Conservation (phyloP, 2,329 filamentous ascomycete species). For the Neonectria neomacrospora region DNA sequence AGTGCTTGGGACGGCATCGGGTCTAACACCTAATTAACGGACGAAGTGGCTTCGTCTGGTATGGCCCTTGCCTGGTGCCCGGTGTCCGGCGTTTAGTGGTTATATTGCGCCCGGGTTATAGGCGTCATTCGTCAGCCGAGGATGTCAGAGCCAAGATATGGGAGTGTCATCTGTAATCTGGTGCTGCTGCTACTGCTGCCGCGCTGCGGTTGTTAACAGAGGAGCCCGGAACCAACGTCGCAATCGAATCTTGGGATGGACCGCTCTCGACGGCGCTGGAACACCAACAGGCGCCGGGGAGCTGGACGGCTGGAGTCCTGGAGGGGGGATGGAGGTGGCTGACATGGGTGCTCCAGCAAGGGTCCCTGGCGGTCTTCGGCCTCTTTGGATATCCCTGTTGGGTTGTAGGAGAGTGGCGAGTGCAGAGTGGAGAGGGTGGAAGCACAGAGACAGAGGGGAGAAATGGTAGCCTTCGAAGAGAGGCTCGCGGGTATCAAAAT, state of each 20-base stretch:
- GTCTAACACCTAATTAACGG: constrained; percentile 22
- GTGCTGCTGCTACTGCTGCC: background rate
- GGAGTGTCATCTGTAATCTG: constrained; percentile 1
- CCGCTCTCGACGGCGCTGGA: constrained; percentile 13
- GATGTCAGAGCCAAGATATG: constrained; percentile 10
- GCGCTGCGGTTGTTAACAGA: constrained; percentile 1
- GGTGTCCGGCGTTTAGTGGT: constrained; percentile 5
- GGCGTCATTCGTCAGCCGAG: constrained; percentile 12
- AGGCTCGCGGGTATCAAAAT: constrained; percentile 35
- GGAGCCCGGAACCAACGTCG: background rate
- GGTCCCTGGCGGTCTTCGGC: constrained; percentile 18
- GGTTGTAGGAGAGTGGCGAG: constrained; percentile 19
- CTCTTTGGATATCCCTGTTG: constrained; percentile 16
- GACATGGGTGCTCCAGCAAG: constrained; percentile 15
- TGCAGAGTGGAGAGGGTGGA: constrained; percentile 23
- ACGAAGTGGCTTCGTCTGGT: constrained; percentile 28
- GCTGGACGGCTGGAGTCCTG: constrained; percentile 10
- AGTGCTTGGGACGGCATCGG: constrained; percentile 23
- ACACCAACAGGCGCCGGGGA: constrained; percentile 14
- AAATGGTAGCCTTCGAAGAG: constrained; percentile 14
- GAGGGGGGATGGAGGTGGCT: constrained; percentile 12
- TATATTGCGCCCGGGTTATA: constrained; percentile 23
- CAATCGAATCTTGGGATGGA: constrained; percentile 16
- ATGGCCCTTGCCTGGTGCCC: constrained; percentile 12
- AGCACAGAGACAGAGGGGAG: constrained; percentile 19